These are phyloP conservation scores for Sporothrix brasiliensis DNA, from an alignment of 2,329 filamentous ascomycete species.

Conservation along the genomic window DNA sequence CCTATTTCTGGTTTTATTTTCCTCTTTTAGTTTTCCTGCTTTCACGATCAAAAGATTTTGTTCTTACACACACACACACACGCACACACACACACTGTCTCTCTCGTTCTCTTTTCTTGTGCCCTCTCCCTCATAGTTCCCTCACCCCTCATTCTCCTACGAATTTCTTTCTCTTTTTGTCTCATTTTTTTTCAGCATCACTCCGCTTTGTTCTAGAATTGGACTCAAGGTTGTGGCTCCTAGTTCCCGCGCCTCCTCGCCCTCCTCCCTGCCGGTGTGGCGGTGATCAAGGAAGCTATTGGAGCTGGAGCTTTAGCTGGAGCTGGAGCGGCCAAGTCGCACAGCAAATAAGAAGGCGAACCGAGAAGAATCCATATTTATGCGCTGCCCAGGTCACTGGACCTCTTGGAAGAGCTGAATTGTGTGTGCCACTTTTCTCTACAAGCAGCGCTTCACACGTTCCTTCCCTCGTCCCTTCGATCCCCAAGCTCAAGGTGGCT, in stretches of 20 bases:
- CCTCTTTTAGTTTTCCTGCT: neutral
- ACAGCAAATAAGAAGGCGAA: neutral
- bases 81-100: neutral
- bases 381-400: neutral
- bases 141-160: neutral
- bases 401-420: conserved; percentile 3
- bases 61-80: neutral
- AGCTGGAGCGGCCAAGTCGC: neutral
- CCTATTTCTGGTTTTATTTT: conserved; percentile 11
- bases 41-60: neutral
- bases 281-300: neutral
- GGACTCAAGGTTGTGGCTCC: neutral
- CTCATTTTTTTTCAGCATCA: neutral
- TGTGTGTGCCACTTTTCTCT: neutral
- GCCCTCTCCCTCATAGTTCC: neutral
- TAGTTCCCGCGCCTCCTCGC: neutral
- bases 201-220: conserved; percentile 2
- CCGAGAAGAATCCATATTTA: neutral
- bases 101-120: neutral
- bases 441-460: neutral
- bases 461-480: neutral
- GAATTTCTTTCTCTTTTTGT: neutral
- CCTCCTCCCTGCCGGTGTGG: conserved; percentile 11
- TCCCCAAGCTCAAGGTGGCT: conserved; percentile 11
- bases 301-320: neutral